Conservation (phyloP, 2,329 filamentous ascomycete species). For the Colletotrichum sp. region DNA sequence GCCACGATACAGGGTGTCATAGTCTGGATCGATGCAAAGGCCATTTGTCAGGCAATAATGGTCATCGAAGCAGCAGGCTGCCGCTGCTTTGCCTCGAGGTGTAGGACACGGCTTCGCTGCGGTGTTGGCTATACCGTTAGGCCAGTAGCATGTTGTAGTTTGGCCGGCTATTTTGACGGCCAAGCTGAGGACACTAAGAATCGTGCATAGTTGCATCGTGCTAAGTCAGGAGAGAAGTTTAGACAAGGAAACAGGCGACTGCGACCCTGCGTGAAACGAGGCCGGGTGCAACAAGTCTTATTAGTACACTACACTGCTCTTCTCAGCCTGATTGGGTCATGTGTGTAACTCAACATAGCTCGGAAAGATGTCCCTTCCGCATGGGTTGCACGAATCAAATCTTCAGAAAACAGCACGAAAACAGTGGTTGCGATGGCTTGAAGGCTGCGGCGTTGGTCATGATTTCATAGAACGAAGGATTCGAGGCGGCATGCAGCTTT, state of each 20-base stretch:
- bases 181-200: background rate
- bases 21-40: background rate
- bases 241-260: background rate
- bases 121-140: background rate
- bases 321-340: background rate
- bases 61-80: background rate
- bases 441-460: background rate
- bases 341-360: background rate
- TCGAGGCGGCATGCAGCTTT: background rate
- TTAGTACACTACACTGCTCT: too few relatives aligned
- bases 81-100: background rate
- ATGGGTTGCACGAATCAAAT: background rate
- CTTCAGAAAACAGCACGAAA: background rate
- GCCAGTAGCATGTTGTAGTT: background rate
- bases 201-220: background rate
- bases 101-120: background rate
- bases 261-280: background rate
- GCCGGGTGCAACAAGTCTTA: background rate
- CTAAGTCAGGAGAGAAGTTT: background rate
- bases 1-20: background rate
- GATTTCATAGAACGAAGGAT: background rate
- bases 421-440: background rate
- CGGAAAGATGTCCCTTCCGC: fast-evolving
- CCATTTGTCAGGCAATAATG: background rate
- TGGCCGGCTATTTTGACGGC: background rate